Conservation (phyloP, 169 alveolate species). For the Eimeria falciformis region DNA sequence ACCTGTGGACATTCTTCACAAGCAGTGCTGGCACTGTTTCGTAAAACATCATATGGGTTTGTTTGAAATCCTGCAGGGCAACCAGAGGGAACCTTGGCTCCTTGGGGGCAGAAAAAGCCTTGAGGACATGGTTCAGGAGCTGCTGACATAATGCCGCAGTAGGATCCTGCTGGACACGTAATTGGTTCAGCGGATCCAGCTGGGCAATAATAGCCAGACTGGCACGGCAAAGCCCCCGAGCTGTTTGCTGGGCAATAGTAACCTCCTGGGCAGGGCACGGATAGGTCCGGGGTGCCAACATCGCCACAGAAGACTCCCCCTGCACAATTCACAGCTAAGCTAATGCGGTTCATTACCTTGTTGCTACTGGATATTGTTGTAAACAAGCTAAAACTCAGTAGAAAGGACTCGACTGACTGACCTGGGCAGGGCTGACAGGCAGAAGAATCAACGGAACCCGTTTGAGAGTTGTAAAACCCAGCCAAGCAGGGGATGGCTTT, state of each 20-base stretch:
- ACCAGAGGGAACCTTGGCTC: constrained; percentile 18
- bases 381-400: too few species aligned
- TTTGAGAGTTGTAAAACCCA: constrained; percentile 61
- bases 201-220: constrained; percentile 80
- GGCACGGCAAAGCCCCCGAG: constrained; percentile 77
- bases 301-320: constrained; percentile 58
- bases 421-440: constrained; percentile 63
- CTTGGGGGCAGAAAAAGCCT: constrained; percentile 53
- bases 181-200: constrained; percentile 42
- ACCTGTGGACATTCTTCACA: constrained; percentile 46
- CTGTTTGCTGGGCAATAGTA: constrained; percentile 82
- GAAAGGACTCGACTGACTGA: too few species aligned
- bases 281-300: constrained; percentile 41
- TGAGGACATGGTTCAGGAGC: constrained; percentile 46
- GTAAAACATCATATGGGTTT: constrained; percentile 42
- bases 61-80: constrained; percentile 54
- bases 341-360: too few species aligned
- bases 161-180: constrained; percentile 46
- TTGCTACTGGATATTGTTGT: too few species aligned
- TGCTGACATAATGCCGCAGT: constrained; percentile 46
- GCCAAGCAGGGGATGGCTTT: constrained; percentile 36
- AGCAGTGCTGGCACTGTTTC: constrained; percentile 40
- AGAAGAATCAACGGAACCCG: constrained; percentile 35
- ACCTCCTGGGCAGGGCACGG: constrained; percentile 80
- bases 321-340: too few species aligned